phyloP scores from a whole-genome alignment of 352 stramenopile genomes.

The Phytopythium delawarense region DNA sequence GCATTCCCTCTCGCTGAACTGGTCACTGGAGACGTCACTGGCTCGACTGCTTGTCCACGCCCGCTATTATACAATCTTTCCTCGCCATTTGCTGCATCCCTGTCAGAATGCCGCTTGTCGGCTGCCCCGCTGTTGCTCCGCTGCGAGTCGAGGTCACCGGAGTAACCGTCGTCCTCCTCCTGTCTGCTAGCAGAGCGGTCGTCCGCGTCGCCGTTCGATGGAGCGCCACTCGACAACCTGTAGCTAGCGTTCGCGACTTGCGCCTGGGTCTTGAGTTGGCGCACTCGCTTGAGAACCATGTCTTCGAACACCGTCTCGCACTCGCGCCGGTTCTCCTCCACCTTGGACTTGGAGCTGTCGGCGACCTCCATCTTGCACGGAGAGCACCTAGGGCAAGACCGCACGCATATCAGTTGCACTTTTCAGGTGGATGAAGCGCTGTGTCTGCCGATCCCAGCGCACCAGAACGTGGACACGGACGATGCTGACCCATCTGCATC shows the following conservation, averaged over 20 bases:
- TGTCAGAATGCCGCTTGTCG: background rate
- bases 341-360: conserved; percentile 23
- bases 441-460: conserved; percentile 7
- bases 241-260: background rate
- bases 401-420: background rate
- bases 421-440: background rate
- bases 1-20: background rate
- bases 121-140: background rate
- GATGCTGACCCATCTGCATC: too few relatives aligned
- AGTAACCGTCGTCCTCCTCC: conserved; percentile 1
- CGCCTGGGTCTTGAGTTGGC: conserved; percentile 24
- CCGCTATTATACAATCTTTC: background rate
- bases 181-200: background rate
- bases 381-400: conserved; percentile 16
- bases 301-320: conserved; percentile 42
- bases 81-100: background rate
- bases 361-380: conserved; percentile 50
- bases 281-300: conserved; percentile 41
- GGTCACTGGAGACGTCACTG: background rate
- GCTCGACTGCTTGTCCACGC: background rate
- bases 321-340: conserved; percentile 31
- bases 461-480: conserved; percentile 38
- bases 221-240: background rate
- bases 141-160: background rate
- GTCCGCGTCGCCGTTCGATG: background rate